Conservation (phyloP, 1,284 basidiomycete genomes). For the Tilletia caries region DNA sequence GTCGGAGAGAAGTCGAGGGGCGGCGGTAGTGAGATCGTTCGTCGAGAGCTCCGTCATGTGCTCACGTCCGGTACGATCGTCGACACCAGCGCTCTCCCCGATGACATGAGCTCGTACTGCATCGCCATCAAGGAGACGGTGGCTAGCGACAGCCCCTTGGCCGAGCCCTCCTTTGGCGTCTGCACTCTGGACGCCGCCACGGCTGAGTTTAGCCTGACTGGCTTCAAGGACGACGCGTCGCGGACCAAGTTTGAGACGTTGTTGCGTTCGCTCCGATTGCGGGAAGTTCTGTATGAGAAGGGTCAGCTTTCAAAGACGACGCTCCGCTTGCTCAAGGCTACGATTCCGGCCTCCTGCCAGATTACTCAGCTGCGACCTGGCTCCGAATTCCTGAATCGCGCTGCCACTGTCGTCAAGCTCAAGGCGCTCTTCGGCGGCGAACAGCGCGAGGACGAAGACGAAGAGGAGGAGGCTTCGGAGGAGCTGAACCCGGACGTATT, state of each 20-base stretch:
- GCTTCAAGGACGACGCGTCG: slow-evolving; percentile 87
- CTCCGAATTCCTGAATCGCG: slow-evolving; percentile 43
- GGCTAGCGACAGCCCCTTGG: neutral
- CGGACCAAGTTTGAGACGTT: slow-evolving; percentile 90
- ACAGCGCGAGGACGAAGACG: neutral
- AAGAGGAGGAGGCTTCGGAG: slow-evolving; percentile 25
- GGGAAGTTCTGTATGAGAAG: slow-evolving; percentile 89
- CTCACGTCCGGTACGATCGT: slow-evolving; percentile 96
- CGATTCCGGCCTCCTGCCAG: slow-evolving; percentile 38
- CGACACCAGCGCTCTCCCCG: slow-evolving; percentile 79
- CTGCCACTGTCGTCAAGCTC: slow-evolving; percentile 36
- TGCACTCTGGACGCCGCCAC: slow-evolving; percentile 95
- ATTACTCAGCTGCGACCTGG: slow-evolving; percentile 47
- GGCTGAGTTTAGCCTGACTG: slow-evolving; percentile 86
- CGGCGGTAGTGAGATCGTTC: slow-evolving; percentile 25
- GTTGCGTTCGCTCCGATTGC: slow-evolving; percentile 84
- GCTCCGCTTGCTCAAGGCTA: slow-evolving; percentile 43
- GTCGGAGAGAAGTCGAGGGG: slow-evolving; percentile 59
- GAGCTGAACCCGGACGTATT: slow-evolving; percentile 25
- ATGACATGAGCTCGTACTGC: slow-evolving; percentile 94
- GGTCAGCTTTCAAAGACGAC: slow-evolving; percentile 56
- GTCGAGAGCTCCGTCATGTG: slow-evolving; percentile 65
- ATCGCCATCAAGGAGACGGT: slow-evolving; percentile 72
- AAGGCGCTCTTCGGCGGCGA: slow-evolving; percentile 31
- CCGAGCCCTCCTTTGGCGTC: slow-evolving; percentile 68